phyloP scores from a whole-genome alignment of 2,329 filamentous ascomycete genomes.

The Diaporthe velutina region DNA sequence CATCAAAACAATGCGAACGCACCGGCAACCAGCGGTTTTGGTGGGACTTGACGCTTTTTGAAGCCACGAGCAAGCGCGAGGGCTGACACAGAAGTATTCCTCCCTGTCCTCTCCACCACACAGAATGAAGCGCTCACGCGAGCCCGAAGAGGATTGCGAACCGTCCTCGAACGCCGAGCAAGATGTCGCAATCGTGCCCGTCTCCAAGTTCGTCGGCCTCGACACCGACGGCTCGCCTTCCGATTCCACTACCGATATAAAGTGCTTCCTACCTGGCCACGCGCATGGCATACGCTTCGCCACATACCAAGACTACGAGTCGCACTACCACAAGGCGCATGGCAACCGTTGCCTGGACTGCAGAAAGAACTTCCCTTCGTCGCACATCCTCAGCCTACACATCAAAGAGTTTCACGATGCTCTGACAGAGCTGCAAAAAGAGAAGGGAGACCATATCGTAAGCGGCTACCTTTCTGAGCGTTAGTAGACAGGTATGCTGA shows the following conservation, averaged over 20 bases:
- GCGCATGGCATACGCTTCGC: constrained; percentile 76
- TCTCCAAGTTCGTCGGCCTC: constrained; percentile 71
- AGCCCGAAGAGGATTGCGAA: constrained; percentile 61
- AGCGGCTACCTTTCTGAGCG: constrained; percentile 47
- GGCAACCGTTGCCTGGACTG: constrained; percentile 89
- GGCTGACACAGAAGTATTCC: constrained; percentile 17
- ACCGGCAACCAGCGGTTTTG: neutral
- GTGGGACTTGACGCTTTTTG: neutral
- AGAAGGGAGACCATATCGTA: constrained; percentile 89
- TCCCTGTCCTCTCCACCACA: neutral
- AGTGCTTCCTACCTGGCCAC: constrained; percentile 87
- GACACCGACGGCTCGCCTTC: constrained; percentile 57
- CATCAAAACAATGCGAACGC: neutral
- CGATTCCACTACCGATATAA: constrained; percentile 68
- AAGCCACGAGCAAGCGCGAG: neutral
- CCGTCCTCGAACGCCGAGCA: constrained; percentile 37
- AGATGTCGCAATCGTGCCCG: constrained; percentile 45
- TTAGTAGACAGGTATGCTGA: constrained; percentile 18
- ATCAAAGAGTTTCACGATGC: constrained; percentile 94
- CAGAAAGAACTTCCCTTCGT: constrained; percentile 87
- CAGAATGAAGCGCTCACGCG: constrained; percentile 74
- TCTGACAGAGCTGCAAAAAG: constrained; percentile 77
- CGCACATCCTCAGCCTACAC: constrained; percentile 84
- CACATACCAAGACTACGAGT: constrained; percentile 85
- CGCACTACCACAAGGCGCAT: constrained; percentile 86